Evolutionary conservation across 257 asterid genomes (phyloP).

Genomic region (Linaria vulgaris): DNA sequence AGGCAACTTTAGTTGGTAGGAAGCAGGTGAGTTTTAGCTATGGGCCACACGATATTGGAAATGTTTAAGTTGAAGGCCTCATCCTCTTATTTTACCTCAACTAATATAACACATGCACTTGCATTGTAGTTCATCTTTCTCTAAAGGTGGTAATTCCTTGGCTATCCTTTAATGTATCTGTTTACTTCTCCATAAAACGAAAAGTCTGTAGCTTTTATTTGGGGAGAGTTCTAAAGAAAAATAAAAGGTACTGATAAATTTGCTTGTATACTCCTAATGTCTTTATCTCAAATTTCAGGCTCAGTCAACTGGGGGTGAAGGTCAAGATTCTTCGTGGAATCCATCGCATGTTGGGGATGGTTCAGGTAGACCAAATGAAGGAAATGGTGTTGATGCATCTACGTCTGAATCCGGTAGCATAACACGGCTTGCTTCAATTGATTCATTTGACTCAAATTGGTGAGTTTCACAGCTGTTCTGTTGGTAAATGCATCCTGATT

Average conservation of each 20-base stretch:
- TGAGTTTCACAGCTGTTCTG: conserved; percentile 23
- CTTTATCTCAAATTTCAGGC: conserved; percentile 34
- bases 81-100: too few species aligned
- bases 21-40: too few species aligned
- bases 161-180: neutral
- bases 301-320: conserved; percentile 50
- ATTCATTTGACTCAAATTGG: conserved; percentile 98
- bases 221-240: too few species aligned
- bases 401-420: conserved; percentile 71
- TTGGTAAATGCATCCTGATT: too few species aligned
- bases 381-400: conserved; percentile 47
- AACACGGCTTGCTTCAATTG: conserved; percentile 95
- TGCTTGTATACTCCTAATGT: too few species aligned
- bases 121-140: neutral
- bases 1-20: too few species aligned
- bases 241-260: too few species aligned
- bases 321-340: conserved; percentile 80
- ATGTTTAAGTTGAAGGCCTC: too few species aligned
- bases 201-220: too few species aligned
- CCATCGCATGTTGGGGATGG: conserved; percentile 79
- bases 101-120: neutral
- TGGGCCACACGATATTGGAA: too few species aligned
- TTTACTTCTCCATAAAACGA: neutral
- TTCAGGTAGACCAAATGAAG: conserved; percentile 51
- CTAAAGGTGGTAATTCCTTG: conserved; percentile 1